Evolutionary conservation across 257 asterid genomes (phyloP).

Genomic region (Solanum verrucosum): DNA sequence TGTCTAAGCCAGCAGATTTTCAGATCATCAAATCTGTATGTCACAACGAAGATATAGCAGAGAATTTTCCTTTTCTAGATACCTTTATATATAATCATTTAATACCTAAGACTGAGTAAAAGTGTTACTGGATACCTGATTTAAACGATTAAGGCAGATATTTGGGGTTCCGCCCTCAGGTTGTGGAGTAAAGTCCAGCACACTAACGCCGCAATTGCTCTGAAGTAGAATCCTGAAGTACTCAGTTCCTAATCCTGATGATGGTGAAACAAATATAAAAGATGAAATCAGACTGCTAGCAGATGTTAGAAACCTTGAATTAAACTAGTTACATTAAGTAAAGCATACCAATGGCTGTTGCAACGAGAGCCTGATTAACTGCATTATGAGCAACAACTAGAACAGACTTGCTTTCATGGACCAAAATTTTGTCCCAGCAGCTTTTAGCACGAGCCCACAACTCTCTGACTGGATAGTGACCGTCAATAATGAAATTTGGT

Average conservation of each 20-base stretch:
- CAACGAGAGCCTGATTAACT: conserved; percentile 94
- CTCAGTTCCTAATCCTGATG: conserved; percentile 64
- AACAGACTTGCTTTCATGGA: conserved; percentile 65
- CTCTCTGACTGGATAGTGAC: conserved; percentile 92
- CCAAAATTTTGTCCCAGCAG: conserved; percentile 73
- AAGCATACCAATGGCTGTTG: conserved; percentile 76
- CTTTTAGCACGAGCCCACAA: conserved; percentile 79
- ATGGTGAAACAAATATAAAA: background rate
- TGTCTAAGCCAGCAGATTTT: background rate
- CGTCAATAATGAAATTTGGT: conserved; percentile 72
- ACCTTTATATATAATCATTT: background rate
- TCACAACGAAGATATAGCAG: background rate
- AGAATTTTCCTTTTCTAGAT: background rate
- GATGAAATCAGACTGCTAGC: background rate
- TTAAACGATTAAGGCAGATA: conserved; percentile 80
- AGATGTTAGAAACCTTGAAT: background rate
- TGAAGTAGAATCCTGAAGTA: conserved; percentile 85
- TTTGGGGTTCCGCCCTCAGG: conserved; percentile 48
- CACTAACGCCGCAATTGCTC: conserved; percentile 95
- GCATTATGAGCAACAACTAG: conserved; percentile 97
- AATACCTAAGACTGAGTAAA: background rate
- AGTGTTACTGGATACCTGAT: conserved; percentile 44
- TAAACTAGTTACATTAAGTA: background rate
- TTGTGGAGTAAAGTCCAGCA: conserved; percentile 79
- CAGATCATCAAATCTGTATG: background rate